Conservation (phyloP, 805 yeast genomes). For the Schwanniomyces occidentalis region DNA sequence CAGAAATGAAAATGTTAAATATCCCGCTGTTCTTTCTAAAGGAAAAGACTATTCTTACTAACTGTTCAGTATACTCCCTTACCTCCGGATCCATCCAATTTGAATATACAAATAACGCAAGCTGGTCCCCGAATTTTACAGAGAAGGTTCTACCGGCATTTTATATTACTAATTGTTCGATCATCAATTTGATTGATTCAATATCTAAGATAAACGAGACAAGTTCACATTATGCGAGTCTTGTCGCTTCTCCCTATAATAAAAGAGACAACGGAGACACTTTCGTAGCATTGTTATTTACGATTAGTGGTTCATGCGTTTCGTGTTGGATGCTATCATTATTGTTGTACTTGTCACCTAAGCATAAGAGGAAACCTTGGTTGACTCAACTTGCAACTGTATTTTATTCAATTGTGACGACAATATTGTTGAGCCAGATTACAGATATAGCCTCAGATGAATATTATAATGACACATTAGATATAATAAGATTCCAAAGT, state of each 20-base stretch:
- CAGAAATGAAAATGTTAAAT: conserved; percentile 15
- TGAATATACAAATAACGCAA: conserved; percentile 15
- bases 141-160: conserved; percentile 38
- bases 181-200: conserved; percentile 5
- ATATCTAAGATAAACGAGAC: not conserved
- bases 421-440: conserved; percentile 49
- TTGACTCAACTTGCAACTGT: conserved; percentile 59
- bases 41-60: conserved; percentile 19
- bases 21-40: conserved; percentile 18
- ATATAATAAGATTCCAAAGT: conserved; percentile 42
- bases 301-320: conserved; percentile 54
- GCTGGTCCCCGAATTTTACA: conserved; percentile 14
- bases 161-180: conserved; percentile 49
- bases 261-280: conserved; percentile 37
- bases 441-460: conserved; percentile 50
- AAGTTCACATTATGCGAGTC: not conserved
- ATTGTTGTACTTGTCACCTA: conserved; percentile 51
- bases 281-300: conserved; percentile 49
- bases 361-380: conserved; percentile 54
- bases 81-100: conserved; percentile 31
- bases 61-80: conserved; percentile 42
- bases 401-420: conserved; percentile 53
- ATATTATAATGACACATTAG: conserved; percentile 54
- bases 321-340: conserved; percentile 72
- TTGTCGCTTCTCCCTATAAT: not conserved